phyloP scores from a whole-genome alignment of 1,139 yeast genomes.

The Protomyces inundatus region DNA sequence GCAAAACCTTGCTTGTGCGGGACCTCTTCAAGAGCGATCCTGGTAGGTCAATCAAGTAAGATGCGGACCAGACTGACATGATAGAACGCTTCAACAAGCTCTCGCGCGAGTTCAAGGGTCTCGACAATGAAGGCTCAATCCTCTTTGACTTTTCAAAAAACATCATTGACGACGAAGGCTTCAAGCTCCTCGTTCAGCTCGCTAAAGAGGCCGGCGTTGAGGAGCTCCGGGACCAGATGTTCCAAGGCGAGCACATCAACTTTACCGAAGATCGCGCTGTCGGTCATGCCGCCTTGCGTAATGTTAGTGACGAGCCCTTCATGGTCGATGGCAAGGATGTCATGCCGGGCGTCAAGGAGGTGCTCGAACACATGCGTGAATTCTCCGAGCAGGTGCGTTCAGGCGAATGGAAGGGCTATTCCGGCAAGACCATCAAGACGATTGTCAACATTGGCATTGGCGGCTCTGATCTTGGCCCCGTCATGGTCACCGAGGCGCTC shows the following conservation, averaged over 20 bases:
- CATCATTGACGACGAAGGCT: constrained; percentile 77
- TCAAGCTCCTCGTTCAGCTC: constrained; percentile 59
- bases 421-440: constrained; percentile 89
- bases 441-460: constrained; percentile 98
- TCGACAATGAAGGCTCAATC: constrained; percentile 73
- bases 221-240: constrained; percentile 80
- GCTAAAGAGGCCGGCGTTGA: constrained; percentile 91
- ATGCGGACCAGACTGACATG: background rate
- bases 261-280: constrained; percentile 95
- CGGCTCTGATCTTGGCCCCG: constrained; percentile 98
- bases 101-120: constrained; percentile 58
- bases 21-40: constrained; percentile 73
- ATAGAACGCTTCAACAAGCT: constrained; percentile 60
- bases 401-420: constrained; percentile 94
- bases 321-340: constrained; percentile 84
- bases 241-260: constrained; percentile 88
- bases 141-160: constrained; percentile 94
- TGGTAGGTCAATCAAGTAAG: background rate
- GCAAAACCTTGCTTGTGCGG: constrained; percentile 64
- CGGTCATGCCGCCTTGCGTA: constrained; percentile 91
- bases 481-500: constrained; percentile 97
- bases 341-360: constrained; percentile 82
- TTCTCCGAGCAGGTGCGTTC: constrained; percentile 83
- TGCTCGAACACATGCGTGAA: constrained; percentile 91
- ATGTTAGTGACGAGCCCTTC: constrained; percentile 78